Evolutionary conservation across 208 protist genomes (phyloP).

Genomic region (Naegleria fowleri): DNA sequence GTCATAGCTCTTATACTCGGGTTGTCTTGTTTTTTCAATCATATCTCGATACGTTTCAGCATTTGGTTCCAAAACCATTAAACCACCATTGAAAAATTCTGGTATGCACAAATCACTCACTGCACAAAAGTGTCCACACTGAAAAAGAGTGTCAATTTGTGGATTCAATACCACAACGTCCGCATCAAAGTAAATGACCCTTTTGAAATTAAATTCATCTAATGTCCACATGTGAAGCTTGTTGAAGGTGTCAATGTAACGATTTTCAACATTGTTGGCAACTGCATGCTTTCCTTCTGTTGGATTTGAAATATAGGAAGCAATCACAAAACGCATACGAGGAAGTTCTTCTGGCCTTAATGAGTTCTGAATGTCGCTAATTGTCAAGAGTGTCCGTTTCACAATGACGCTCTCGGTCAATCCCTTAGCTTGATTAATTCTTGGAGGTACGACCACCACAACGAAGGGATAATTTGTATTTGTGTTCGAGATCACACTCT

Average conservation of each 20-base stretch:
- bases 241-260: not conserved
- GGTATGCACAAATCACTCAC: not conserved
- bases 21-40: not conserved
- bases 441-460: not conserved
- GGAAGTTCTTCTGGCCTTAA: not conserved
- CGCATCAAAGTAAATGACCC: not conserved
- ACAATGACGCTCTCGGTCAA: too few species aligned
- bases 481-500: not conserved
- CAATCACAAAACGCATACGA: not conserved
- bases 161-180: not conserved
- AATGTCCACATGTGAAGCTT: not conserved
- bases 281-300: not conserved
- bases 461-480: not conserved
- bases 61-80: not conserved
- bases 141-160: not conserved
- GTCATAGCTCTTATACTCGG: not conserved
- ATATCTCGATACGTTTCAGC: not conserved
- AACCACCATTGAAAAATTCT: not conserved
- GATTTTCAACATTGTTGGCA: not conserved
- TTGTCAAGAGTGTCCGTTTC: not conserved
- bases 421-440: not conserved
- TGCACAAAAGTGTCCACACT: not conserved
- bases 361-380: not conserved
- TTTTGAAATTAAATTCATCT: slow-evolving; percentile 7
- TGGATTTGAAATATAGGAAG: not conserved